Conservation (phyloP, 345 rosid species). For the Erysimum cheiranthoides region DNA sequence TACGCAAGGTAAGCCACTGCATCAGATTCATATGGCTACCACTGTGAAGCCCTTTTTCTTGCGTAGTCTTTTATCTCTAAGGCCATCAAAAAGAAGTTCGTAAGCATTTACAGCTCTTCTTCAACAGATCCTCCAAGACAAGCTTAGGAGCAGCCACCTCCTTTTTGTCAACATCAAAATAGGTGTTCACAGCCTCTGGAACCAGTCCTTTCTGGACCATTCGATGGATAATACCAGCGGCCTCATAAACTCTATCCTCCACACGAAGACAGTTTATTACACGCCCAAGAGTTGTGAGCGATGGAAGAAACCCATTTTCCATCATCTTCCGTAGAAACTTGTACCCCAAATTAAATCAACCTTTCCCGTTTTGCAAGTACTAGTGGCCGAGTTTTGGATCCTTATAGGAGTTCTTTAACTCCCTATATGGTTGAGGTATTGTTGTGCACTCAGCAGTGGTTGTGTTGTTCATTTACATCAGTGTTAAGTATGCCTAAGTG, state of each 20-base stretch:
- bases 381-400: too few species aligned
- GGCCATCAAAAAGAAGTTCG: too few species aligned
- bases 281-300: slow-evolving; percentile 71
- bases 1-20: slow-evolving; percentile 23
- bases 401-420: too few species aligned
- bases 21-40: slow-evolving; percentile 33
- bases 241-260: slow-evolving; percentile 69
- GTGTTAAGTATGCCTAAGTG: too few species aligned
- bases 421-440: too few species aligned
- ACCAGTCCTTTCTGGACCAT: slow-evolving; percentile 78
- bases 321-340: slow-evolving; percentile 62
- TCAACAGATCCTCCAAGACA: slow-evolving; percentile 86
- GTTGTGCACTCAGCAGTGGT: too few species aligned
- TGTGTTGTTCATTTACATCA: too few species aligned
- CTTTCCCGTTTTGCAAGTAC: slow-evolving; percentile 78
- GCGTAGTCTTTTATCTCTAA: too few species aligned
- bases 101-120: slow-evolving; percentile 76
- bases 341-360: slow-evolving; percentile 62
- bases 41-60: slow-evolving; percentile 54
- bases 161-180: slow-evolving; percentile 77
- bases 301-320: slow-evolving; percentile 71
- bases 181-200: slow-evolving; percentile 74
- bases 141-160: slow-evolving; percentile 90
- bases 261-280: slow-evolving; percentile 83
- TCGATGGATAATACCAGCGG: slow-evolving; percentile 68